These are phyloP conservation scores for Leishmania aethiopica DNA, from an alignment of 208 protist genomes.

Conservation along the genomic window DNA sequence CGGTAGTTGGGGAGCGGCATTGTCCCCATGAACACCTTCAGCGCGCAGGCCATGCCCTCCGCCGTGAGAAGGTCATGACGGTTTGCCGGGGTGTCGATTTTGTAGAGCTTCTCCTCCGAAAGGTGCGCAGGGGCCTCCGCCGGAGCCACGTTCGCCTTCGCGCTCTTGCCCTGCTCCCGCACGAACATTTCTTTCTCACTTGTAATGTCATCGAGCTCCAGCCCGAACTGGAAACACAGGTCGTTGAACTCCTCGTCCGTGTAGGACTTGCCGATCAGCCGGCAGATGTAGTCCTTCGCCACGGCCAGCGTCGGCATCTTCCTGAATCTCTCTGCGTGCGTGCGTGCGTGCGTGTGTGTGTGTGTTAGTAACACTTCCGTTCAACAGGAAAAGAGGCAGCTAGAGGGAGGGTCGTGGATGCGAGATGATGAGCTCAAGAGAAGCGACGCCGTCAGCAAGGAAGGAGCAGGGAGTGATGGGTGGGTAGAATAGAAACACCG, in stretches of 20 bases:
- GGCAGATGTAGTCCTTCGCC: slow-evolving; percentile 74
- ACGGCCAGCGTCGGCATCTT: slow-evolving; percentile 90
- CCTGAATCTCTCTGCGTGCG: slow-evolving; percentile 13
- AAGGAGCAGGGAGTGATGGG: too few relatives aligned
- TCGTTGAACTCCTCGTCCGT: slow-evolving; percentile 95
- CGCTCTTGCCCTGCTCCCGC: slow-evolving; percentile 83
- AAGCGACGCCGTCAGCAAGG: too few relatives aligned
- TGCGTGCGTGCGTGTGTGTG: slow-evolving; percentile 23
- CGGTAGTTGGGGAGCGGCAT: slow-evolving; percentile 71
- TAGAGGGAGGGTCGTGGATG: not conserved
- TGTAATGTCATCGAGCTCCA: slow-evolving; percentile 99
- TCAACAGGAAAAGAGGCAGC: not conserved
- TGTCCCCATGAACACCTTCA: slow-evolving; percentile 91
- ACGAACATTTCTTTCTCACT: slow-evolving; percentile 94
- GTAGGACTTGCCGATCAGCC: slow-evolving; percentile 81
- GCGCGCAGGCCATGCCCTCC: slow-evolving; percentile 91
- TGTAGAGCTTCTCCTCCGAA: slow-evolving; percentile 94
- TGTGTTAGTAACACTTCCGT: not conserved
- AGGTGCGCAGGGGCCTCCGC: slow-evolving; percentile 62
- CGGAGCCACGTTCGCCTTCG: slow-evolving; percentile 15
- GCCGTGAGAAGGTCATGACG: slow-evolving; percentile 98
- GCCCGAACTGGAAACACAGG: slow-evolving; percentile 98
- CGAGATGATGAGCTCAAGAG: not conserved
- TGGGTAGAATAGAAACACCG: too few relatives aligned
- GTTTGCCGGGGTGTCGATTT: slow-evolving; percentile 99